Base-by-base conservation (phyloP, 2,329 filamentous ascomycete genomes). In the Juglanconis oblonga region DNA sequence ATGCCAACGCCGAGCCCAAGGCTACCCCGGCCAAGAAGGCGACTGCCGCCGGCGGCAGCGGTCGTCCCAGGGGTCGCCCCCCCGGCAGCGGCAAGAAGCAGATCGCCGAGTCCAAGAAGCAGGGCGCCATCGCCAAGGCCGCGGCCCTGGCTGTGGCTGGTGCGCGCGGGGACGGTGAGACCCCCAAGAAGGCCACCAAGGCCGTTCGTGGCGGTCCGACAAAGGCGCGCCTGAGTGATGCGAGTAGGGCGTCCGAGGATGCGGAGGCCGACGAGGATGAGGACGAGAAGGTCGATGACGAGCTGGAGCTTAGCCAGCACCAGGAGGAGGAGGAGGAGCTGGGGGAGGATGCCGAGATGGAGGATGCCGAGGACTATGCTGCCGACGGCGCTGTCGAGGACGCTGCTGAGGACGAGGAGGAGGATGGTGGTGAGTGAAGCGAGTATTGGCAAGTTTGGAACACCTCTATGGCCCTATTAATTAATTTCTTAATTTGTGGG, bases 381-480 rank as follows among this genome's bases (percentile, higher is more conserved):
- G 55, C 11, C 38, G 51, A 58, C 17, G 52, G 35, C 14, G 48
- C 45, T n/a, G 48, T 33, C 52, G 52, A 59, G 10, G 57, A 55
- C 36, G 52, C 48, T 32, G 57, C 13, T 9, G 50, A 24, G 10
- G 33, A 52, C 29, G 51, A 50, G 51, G 47, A 17, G 44, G 55
- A 54, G 51, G 57, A 55, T 7, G 45, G 55, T 52, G 58, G 61
- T 62, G 61, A 62, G 61, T 62, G 61, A 62, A 47, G 45, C 52
- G 55, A 61, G 50, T 54, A 35, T 36, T 57, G 54, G 61, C 57
- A 62, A 62, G 57, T 57, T 44, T 55, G 33, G 57, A 52, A 55
- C n/a, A 58, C 42, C 33, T n/a, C 29, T 11, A 36, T 42, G 33
- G 31, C 32, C 51, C 35, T 13, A 32, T 3, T 5, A 35, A 14